Conservation (phyloP, 306 rosid species). For the Quercus wislizeni region DNA sequence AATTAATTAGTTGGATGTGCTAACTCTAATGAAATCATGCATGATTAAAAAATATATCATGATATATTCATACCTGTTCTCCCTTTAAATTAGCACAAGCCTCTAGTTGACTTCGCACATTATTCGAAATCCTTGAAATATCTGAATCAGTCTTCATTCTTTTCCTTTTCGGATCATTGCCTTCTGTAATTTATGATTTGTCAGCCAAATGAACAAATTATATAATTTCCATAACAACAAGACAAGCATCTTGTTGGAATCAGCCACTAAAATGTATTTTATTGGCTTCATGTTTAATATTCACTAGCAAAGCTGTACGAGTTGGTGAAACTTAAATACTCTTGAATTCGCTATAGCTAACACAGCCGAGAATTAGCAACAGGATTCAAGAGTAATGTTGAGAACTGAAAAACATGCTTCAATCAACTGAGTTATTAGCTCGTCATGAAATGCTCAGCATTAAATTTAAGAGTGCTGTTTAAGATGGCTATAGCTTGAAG, state of each 20-base stretch:
- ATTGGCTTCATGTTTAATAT: neutral
- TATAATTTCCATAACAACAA: constrained; percentile 6
- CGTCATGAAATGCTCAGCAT: neutral
- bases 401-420: neutral
- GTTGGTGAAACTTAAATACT: constrained; percentile 5
- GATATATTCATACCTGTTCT: constrained; percentile 63
- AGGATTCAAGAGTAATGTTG: constrained; percentile 15
- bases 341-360: neutral
- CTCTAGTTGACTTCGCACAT: constrained; percentile 69
- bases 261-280: constrained; percentile 5
- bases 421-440: constrained; percentile 17
- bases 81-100: constrained; percentile 75
- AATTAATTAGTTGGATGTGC: neutral
- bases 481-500: too few species aligned
- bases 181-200: constrained; percentile 61
- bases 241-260: constrained; percentile 6
- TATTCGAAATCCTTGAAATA: constrained; percentile 59
- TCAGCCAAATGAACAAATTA: constrained; percentile 26
- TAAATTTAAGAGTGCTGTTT: neutral
- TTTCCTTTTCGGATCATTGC: constrained; percentile 79
- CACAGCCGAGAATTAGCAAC: neutral
- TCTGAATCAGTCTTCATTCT: constrained; percentile 83
- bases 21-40: neutral
- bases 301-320: neutral
- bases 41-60: neutral